Base-by-base conservation (phyloP, 768 basidiomycete species). In the Roridomyces roridus region DNA sequence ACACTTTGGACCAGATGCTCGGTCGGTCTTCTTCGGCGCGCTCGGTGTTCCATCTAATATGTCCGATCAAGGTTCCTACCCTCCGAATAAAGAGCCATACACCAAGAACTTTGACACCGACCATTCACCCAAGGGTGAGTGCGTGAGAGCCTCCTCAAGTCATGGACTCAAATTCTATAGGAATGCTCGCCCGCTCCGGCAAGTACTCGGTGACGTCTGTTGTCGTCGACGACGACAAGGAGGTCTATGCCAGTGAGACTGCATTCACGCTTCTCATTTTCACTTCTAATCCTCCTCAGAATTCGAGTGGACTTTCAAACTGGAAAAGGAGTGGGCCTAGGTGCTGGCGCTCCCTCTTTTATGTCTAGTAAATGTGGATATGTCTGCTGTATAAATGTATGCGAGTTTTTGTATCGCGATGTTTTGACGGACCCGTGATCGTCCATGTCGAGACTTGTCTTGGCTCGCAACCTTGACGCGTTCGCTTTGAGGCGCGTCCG, bases 1-100 rank as follows among this genome's bases (percentile, higher is more conserved):
- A 96, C 74, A 96, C 90, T 72, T 70, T 92, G 65, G 94, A 96
- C 68, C 84, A 90, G 65, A 98, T 98, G 96, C 82, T 98, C 15
- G 31, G 31, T 34, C 15, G 7, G 31, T 34, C 31, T 34, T 34
- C 11, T 3, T 34, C n/a, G 31, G 31, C 31, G 31, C 15, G 2
- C 15, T 15, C 31, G 31, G 31, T 34, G 31, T 10, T 34, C 10
- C 31, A 34, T 34, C 31, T 34, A 3, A 34, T 34, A 34, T 34
- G 31, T 34, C 7, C 31, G 31, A 34, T 34, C 31, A 34, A 20
- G 96, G 96, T 17, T 95, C 93, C 4, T 97, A 94, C 70, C 76
- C 80, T 52, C 77, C 86, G n/a, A 64, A 77, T 2, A 85, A 82
- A 29, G 79, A 87, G 23, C 68, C 90, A 6, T 90, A 95, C 67